Evolutionary conservation across 495 filamentous ascomycete species (phyloP).

Genomic region (Aspergillus biplanus): DNA sequence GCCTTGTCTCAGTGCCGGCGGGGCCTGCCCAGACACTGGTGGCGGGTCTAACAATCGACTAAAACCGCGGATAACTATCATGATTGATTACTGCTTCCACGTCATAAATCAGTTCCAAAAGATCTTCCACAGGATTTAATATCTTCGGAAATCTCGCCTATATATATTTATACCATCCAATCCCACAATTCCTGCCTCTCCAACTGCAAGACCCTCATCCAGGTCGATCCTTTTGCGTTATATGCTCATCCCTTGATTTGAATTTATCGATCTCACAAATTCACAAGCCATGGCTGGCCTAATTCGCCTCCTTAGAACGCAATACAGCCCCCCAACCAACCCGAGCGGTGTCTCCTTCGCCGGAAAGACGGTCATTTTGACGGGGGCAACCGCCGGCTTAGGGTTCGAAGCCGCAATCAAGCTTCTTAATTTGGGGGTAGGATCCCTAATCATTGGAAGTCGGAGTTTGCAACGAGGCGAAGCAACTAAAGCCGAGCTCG

Average conservation of each 20-base stretch:
- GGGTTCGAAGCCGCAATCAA: conserved; percentile 53
- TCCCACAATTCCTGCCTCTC: background rate
- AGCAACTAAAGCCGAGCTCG: conserved; percentile 48
- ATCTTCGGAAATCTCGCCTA: background rate
- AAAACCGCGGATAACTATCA: conserved; percentile 12
- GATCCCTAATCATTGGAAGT: conserved; percentile 46
- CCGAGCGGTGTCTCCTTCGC: conserved; percentile 42
- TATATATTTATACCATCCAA: background rate
- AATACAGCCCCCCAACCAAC: conserved; percentile 42
- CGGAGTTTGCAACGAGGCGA: conserved; percentile 51
- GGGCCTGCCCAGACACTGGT: conserved; percentile 18
- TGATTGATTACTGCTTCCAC: conserved; percentile 11
- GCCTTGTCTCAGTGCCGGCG: conserved; percentile 17
- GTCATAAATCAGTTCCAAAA: conserved; percentile 14
- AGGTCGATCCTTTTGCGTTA: background rate
- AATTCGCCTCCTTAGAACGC: conserved; percentile 42
- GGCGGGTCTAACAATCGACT: conserved; percentile 16
- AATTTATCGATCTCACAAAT: background rate
- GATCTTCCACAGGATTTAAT: conserved; percentile 1
- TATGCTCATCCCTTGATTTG: background rate
- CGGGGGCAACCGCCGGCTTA: conserved; percentile 57
- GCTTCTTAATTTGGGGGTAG: conserved; percentile 47
- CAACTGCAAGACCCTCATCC: background rate
- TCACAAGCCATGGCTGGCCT: conserved; percentile 39
- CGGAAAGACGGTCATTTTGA: conserved; percentile 58